Conservation (phyloP, 345 rosid genomes). For the Clausena lansium region DNA sequence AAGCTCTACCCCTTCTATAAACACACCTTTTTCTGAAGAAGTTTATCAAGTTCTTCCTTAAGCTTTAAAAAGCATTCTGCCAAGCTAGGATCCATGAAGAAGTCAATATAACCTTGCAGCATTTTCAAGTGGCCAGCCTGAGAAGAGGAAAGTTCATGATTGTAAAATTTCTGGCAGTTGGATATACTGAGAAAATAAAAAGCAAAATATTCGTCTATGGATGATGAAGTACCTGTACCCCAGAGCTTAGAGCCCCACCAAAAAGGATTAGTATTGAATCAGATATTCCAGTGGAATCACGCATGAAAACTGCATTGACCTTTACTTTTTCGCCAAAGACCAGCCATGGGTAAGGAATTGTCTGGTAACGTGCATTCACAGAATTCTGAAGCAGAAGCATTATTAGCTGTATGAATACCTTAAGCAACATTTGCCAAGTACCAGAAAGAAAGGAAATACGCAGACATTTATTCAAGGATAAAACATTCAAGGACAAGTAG, state of each 20-base stretch:
- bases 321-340: slow-evolving; percentile 96
- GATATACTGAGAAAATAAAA: not conserved
- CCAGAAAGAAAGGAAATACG: not conserved
- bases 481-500: not conserved
- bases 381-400: slow-evolving; percentile 69
- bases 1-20: not conserved
- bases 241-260: slow-evolving; percentile 72
- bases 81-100: slow-evolving; percentile 90
- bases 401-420: not conserved
- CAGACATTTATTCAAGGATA: not conserved
- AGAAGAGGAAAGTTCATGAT: slow-evolving; percentile 11
- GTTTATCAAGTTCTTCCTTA: slow-evolving; percentile 76
- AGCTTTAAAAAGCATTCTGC: slow-evolving; percentile 84
- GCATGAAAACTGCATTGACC: slow-evolving; percentile 85
- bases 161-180: not conserved
- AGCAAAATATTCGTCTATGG: not conserved
- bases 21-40: slow-evolving; percentile 70
- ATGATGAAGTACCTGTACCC: slow-evolving; percentile 58
- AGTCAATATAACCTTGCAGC: slow-evolving; percentile 87
- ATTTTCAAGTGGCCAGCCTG: slow-evolving; percentile 94
- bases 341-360: slow-evolving; percentile 94
- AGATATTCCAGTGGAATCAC: slow-evolving; percentile 96
- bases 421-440: not conserved
- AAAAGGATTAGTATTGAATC: slow-evolving; percentile 88
- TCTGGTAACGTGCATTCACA: slow-evolving; percentile 83